Conservation (phyloP, 225 moss, liverwort and hornwort species). For the Polytrichum formosum region DNA sequence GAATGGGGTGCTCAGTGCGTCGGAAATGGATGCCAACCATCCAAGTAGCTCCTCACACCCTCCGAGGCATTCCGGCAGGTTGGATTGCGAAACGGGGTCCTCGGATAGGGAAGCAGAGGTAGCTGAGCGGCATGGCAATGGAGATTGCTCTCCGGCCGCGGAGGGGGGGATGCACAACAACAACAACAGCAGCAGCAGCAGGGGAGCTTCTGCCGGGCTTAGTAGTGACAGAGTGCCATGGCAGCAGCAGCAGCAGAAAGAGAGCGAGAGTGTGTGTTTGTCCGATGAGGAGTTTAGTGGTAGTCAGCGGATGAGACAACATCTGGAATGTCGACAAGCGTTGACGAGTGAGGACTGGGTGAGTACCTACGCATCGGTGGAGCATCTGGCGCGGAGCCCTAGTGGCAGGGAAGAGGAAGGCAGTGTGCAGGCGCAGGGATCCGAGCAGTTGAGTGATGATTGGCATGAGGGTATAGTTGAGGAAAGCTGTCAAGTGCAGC, state of each 20-base stretch:
- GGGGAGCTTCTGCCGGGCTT: constrained; percentile 1
- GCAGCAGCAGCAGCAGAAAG: too few relatives aligned
- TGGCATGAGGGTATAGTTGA: constrained; percentile 45
- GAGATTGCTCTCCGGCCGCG: constrained; percentile 11
- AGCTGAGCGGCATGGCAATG: constrained; percentile 23
- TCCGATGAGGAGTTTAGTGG: constrained; percentile 22
- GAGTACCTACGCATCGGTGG: constrained; percentile 14
- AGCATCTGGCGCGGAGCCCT: constrained; percentile 31
- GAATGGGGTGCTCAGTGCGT: constrained; percentile 1
- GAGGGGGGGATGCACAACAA: background rate
- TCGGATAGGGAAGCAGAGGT: constrained; percentile 33
- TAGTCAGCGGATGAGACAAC: constrained; percentile 17
- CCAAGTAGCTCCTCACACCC: constrained; percentile 15
- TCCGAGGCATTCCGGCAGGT: too few relatives aligned
- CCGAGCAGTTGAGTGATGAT: constrained; percentile 25
- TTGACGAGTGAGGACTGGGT: constrained; percentile 37
- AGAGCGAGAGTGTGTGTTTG: background rate
- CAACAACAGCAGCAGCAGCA: constrained; percentile 13
- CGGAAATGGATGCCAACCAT: constrained; percentile 24
- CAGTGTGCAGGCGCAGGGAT: constrained; percentile 9
- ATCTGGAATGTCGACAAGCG: constrained; percentile 38
- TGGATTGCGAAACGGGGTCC: constrained; percentile 14
- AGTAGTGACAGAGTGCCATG: too few relatives aligned
- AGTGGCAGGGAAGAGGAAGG: constrained; percentile 19
- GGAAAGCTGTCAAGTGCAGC: constrained; percentile 33